phyloP scores from a whole-genome alignment of 371 early-diverging fungal species.

The Syncephalastrum monosporum region DNA sequence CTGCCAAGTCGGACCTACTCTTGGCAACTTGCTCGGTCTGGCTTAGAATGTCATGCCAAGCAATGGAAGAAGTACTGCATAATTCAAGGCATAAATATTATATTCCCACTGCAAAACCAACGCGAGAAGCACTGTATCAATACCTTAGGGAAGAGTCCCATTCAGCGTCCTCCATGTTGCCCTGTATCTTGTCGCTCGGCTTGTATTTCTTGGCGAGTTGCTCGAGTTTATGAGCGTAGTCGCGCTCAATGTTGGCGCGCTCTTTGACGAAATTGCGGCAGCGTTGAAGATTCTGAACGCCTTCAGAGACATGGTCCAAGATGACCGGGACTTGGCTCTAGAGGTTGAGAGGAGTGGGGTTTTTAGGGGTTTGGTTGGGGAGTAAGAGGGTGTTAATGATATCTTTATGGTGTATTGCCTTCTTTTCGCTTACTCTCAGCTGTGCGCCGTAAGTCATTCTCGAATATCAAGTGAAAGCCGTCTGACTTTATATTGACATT shows the following conservation, averaged over 20 bases:
- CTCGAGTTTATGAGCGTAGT: conserved; percentile 76
- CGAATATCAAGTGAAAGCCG: too few species aligned
- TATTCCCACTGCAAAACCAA: too few species aligned
- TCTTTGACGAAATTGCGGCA: conserved; percentile 78
- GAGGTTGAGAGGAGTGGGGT: too few species aligned
- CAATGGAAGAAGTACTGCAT: conserved; percentile 18
- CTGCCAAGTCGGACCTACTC: conserved; percentile 57
- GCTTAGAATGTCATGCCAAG: conserved; percentile 59
- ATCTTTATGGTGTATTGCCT: too few species aligned
- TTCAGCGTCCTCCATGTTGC: conserved; percentile 28
- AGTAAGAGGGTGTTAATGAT: too few species aligned
- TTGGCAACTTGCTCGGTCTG: conserved; percentile 62
- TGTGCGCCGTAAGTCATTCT: too few species aligned
- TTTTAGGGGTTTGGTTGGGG: too few species aligned
- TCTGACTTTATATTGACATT: too few species aligned
- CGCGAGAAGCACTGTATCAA: background rate
- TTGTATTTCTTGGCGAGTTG: conserved; percentile 61
- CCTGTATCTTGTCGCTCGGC: conserved; percentile 18
- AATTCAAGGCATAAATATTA: background rate
- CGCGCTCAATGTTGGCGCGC: conserved; percentile 69
- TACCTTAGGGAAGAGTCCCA: conserved; percentile 41
- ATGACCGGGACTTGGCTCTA: conserved; percentile 63
- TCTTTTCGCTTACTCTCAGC: too few species aligned
- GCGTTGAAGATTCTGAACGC: conserved; percentile 62
- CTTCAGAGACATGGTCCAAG: conserved; percentile 55